Evolutionary conservation across 768 basidiomycete species (phyloP).

Genomic region (Suillus brevipes): DNA sequence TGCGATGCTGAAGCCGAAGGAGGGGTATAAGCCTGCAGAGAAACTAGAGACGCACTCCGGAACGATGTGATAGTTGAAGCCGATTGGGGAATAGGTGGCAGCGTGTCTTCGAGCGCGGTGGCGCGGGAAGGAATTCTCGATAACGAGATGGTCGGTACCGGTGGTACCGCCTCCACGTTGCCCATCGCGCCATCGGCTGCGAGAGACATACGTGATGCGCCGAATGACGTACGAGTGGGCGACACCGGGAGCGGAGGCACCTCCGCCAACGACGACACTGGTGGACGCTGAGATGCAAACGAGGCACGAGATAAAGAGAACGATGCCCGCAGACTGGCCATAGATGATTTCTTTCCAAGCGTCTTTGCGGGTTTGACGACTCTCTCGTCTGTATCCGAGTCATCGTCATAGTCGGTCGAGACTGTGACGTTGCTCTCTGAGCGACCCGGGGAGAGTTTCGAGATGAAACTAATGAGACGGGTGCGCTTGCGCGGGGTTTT

Average conservation of each 20-base stretch:
- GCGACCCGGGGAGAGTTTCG: constrained; percentile 32
- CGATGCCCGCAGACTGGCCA: constrained; percentile 31
- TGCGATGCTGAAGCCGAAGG: constrained; percentile 22
- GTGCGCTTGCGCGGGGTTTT: constrained; percentile 33
- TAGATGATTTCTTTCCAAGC: constrained; percentile 30
- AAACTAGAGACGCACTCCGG: constrained; percentile 22
- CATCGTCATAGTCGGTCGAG: constrained; percentile 26
- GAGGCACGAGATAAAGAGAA: constrained; percentile 32
- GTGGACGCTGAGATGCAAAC: constrained; percentile 29
- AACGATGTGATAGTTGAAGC: constrained; percentile 29
- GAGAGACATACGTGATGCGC: constrained; percentile 6
- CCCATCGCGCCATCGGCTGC: neutral
- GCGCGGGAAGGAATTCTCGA: constrained; percentile 26
- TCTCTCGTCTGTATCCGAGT: constrained; percentile 22
- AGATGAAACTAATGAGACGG: constrained; percentile 34
- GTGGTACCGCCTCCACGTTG: constrained; percentile 6
- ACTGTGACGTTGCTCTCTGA: constrained; percentile 16
- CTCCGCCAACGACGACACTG: constrained; percentile 18
- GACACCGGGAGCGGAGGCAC: constrained; percentile 30
- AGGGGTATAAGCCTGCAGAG: constrained; percentile 13
- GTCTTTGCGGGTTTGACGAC: constrained; percentile 20
- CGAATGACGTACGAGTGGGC: constrained; percentile 19
- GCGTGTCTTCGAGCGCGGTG: constrained; percentile 5
- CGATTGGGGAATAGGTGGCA: constrained; percentile 33
- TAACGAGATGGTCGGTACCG: constrained; percentile 12